Base-by-base conservation (phyloP, 148 eudicot genomes). In the Vaccinium vitisidaea region DNA sequence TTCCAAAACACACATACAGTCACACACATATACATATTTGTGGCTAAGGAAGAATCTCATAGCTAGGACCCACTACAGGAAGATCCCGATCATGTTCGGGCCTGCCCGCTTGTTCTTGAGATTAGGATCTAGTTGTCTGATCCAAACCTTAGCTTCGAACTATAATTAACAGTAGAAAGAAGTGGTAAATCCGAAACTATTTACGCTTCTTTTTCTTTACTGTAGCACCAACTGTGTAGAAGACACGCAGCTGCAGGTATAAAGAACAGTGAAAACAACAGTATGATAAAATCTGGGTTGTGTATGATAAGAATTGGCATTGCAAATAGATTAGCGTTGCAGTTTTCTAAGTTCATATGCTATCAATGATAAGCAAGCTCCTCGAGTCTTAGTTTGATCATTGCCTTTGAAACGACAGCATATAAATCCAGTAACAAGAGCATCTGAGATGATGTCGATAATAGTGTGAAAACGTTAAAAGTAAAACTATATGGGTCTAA, bases 11-110 rank as follows among this genome's bases (percentile, higher is more conserved):
- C 21, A 19, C 58, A 52, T 52, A 77, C 30, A 52, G 6, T n/a
- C n/a, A 50, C 1, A 52, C 30, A 23, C 15, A 5, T 13, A 53
- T 23, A 50, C 18, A 5, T 52, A 52, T 56, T 56, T 19, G 19
- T 46, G 67, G 53, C 73, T n/a, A 80, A 80, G 83, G 36, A 39
- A 69, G 55, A 80, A 43, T 80, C 83, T 80, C 53, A 43, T 8
- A n/a, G 18, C 54, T 43, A 59, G 83, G 74, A 80, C 83, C 54
- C 83, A 61, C 52, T 80, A 58, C 50, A 61, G 21, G 54, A 36
- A 59, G 73, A 39, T 61, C 18, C 32, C 5, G 2, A 80, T 59
- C 74, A 43, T 8, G 25, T 16, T 30, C 23, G 2, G 5, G 67
- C 25, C 23, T 30, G 23, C 65, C n/a, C 16, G 36, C 23, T 27